Evolutionary conservation across 108 stramenopile genomes (phyloP).

Genomic region (Nitzschia sp.): DNA sequence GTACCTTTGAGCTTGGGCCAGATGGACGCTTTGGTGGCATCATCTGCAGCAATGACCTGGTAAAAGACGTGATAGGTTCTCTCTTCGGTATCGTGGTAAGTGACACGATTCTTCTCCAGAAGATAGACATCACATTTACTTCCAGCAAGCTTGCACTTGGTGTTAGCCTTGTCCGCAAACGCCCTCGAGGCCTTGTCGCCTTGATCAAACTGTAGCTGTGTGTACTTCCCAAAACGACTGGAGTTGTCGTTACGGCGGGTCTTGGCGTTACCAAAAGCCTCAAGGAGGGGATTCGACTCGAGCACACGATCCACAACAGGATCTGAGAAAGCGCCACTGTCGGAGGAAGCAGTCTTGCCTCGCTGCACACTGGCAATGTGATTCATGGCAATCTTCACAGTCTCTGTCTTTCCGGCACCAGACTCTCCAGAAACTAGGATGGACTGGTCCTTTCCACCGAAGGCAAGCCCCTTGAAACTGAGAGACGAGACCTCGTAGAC

Average conservation of each 20-base stretch:
- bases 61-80: slow-evolving; percentile 99
- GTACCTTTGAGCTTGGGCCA: slow-evolving; percentile 75
- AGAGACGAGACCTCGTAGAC: slow-evolving; percentile 80
- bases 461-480: slow-evolving; percentile 73
- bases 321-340: slow-evolving; percentile 20
- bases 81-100: slow-evolving; percentile 85
- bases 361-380: slow-evolving; percentile 84
- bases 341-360: slow-evolving; percentile 21
- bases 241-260: slow-evolving; percentile 90
- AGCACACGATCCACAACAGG: slow-evolving; percentile 78
- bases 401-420: slow-evolving; percentile 95
- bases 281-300: slow-evolving; percentile 87
- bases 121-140: slow-evolving; percentile 89
- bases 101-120: slow-evolving; percentile 97
- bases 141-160: slow-evolving; percentile 72
- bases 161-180: slow-evolving; percentile 33
- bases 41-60: slow-evolving; percentile 87
- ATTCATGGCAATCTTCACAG: slow-evolving; percentile 92
- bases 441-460: slow-evolving; percentile 72
- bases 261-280: slow-evolving; percentile 92
- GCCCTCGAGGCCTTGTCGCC: slow-evolving; percentile 37
- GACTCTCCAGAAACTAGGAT: slow-evolving; percentile 91
- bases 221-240: slow-evolving; percentile 86
- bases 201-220: slow-evolving; percentile 80
- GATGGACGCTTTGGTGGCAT: slow-evolving; percentile 53